phyloP scores from a whole-genome alignment of 139 green algal species.

The Nannochloris sp. region DNA sequence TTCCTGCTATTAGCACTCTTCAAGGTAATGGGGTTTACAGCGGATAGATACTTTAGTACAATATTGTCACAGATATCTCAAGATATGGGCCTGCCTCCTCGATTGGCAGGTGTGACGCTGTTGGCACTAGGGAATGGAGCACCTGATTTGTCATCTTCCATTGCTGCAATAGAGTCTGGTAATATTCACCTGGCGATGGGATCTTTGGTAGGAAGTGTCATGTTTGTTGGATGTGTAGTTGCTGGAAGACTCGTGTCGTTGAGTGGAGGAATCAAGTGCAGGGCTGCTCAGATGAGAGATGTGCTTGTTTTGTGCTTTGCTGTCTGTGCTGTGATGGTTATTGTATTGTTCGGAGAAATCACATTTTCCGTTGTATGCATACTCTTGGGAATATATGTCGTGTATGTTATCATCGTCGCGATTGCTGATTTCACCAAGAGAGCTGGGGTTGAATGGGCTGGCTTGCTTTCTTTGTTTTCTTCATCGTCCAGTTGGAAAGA shows the following conservation, averaged over 20 bases:
- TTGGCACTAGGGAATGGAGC: conserved; percentile 83
- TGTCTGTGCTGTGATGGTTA: conserved; percentile 15
- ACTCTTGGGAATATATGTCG: conserved; percentile 47
- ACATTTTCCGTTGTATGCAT: conserved; percentile 25
- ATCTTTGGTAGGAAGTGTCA: conserved; percentile 51
- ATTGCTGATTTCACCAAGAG: conserved; percentile 43
- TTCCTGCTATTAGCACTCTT: conserved; percentile 45
- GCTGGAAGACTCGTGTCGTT: conserved; percentile 43
- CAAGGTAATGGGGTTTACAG: conserved; percentile 62
- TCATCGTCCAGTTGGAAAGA: neutral
- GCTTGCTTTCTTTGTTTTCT: neutral
- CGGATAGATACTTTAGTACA: conserved; percentile 75
- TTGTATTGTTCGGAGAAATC: conserved; percentile 18
- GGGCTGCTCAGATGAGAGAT: conserved; percentile 71
- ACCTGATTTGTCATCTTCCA: conserved; percentile 73
- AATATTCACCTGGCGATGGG: conserved; percentile 34
- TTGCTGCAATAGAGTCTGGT: conserved; percentile 55
- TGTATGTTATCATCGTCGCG: conserved; percentile 63
- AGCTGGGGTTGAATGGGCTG: conserved; percentile 34
- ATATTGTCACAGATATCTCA: conserved; percentile 70
- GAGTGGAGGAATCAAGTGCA: conserved; percentile 41
- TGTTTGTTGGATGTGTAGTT: conserved; percentile 73
- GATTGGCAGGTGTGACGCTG: conserved; percentile 81
- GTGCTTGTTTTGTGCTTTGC: conserved; percentile 45
- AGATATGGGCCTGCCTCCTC: conserved; percentile 71